Evolutionary conservation across 108 stramenopile species (phyloP).

Genomic region (Fistulifera pelliculosa): DNA sequence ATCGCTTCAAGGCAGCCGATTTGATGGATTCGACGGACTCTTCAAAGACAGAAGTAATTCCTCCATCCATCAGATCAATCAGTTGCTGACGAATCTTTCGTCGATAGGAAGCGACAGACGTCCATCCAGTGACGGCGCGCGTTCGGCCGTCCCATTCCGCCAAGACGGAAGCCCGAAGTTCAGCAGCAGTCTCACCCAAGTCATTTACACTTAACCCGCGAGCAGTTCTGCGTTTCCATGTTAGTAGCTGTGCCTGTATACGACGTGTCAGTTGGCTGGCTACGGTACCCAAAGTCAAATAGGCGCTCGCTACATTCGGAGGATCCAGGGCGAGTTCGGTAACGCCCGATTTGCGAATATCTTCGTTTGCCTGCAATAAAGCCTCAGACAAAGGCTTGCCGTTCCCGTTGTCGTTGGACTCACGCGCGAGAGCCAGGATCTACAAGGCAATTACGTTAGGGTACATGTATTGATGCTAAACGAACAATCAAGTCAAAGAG

Average conservation of each 20-base stretch:
- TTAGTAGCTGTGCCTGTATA: constrained; percentile 53
- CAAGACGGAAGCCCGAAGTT: constrained; percentile 36
- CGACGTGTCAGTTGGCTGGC: constrained; percentile 50
- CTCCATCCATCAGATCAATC: constrained; percentile 39
- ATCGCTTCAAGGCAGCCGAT: constrained; percentile 43
- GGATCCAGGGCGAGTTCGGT: constrained; percentile 49
- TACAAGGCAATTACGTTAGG: neutral
- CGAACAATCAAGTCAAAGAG: neutral
- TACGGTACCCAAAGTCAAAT: constrained; percentile 58
- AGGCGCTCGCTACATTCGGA: constrained; percentile 58
- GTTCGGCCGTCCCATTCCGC: constrained; percentile 68
- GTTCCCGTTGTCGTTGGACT: too few relatives aligned
- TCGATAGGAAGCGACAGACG: constrained; percentile 48
- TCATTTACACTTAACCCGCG: constrained; percentile 57
- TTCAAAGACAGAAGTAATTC: constrained; percentile 47
- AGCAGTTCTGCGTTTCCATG: constrained; percentile 55
- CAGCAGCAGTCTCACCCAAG: constrained; percentile 54
- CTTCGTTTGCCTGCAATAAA: neutral
- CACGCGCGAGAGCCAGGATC: constrained; percentile 29
- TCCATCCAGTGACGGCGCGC: constrained; percentile 57
- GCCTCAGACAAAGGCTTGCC: constrained; percentile 13
- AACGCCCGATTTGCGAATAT: constrained; percentile 28
- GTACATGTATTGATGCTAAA: neutral
- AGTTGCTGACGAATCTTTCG: constrained; percentile 52
- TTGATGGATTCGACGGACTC: constrained; percentile 50